Percentiles rank a stretch among this genome's conserved stretches.
Evolutionary conservation across 2,329 filamentous ascomycete species (phyloP).

Genomic region (Trichoderma sp.): DNA sequence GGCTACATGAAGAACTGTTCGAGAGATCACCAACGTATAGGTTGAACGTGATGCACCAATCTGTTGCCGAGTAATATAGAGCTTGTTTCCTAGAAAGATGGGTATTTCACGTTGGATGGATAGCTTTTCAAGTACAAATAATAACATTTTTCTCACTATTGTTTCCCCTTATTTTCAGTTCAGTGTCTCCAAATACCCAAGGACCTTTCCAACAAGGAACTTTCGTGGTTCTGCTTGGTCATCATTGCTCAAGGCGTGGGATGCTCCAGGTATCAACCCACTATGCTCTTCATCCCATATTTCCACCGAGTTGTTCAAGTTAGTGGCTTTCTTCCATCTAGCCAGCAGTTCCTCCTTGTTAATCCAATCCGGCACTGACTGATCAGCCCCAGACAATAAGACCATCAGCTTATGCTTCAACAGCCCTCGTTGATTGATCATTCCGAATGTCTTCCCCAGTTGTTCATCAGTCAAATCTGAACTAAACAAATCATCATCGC

Average conservation of each 20-base stretch:
- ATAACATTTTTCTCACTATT: not conserved
- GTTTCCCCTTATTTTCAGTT: not conserved
- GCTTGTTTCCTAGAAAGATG: not conserved
- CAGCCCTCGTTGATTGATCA: conserved; percentile 39
- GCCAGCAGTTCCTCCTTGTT: conserved; percentile 45
- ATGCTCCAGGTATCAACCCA: conserved; percentile 49
- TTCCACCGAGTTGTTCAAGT: conserved; percentile 34
- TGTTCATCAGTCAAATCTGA: conserved; percentile 56
- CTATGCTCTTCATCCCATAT: conserved; percentile 51
- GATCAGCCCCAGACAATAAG: conserved; percentile 48
- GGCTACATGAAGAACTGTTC: not conserved
- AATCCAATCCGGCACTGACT: conserved; percentile 44
- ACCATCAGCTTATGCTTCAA: conserved; percentile 43
- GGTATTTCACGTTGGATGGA: not conserved
- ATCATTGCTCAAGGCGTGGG: conserved; percentile 50
- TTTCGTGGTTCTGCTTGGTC: conserved; percentile 45
- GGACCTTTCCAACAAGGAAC: not conserved
- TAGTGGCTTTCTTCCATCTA: conserved; percentile 44
- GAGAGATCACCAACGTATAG: not conserved
- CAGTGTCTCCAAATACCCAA: not conserved
- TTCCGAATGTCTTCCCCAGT: conserved; percentile 57
- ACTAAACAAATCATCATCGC: conserved; percentile 67
- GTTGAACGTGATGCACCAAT: not conserved
- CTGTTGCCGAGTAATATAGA: not conserved
- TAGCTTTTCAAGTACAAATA: not conserved